Evolutionary conservation across 208 protist genomes (phyloP), one percentile per base, ranked within the genome.

Genomic region (Crithidia acanthocephali): DNA sequence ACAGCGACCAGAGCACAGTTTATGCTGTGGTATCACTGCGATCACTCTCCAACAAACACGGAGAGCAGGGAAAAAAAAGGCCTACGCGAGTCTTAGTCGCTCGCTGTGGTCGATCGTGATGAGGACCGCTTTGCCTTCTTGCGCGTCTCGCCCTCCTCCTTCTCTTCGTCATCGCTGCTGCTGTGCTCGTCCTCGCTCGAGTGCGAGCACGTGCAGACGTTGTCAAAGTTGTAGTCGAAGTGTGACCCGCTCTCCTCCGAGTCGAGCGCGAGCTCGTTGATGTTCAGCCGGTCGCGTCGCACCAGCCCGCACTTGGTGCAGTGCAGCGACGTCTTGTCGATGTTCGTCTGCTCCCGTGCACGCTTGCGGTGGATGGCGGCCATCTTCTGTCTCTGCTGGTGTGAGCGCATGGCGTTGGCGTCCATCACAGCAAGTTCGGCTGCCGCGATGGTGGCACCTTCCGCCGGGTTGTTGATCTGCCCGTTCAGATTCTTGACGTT

Each of bases 181-280:
- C 35, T 52, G 51, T 69, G 57, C 32, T 78, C 79, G 11, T 86
- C 87, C 8, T 88, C 78, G 65, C 88, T 94, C 42, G 78, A 81
- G 69, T 90, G 79, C n/a, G 65, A 72, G 70, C 92, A 97, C 42
- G 83, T 71, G 53, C 92, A 97, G 30, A 84, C 52, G 60, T 93
- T 93, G 52, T 94, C 92, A 80, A 93, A 97, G 70, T 95, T 93
- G 76, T 95, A 97, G 56, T 97, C 92, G 65, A 94, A 97, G 25
- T 97, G 92, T 13, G 88, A 91, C 28, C 92, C 92, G 60, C 86
- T 93, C 65, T 94, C 86, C 68, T 94, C 89, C 8, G 92, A 97
- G 67, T 97, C 92, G 33, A 97, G 83, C 10, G 79, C 92, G 16
- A 97, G 56, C 45, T 94, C 81, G 51, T 97, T 97, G 52, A 95